Evolutionary conservation across 345 rosid genomes (phyloP), one percentile per base, ranked within the genome.

Genomic region (Microthlaspi erraticum): DNA sequence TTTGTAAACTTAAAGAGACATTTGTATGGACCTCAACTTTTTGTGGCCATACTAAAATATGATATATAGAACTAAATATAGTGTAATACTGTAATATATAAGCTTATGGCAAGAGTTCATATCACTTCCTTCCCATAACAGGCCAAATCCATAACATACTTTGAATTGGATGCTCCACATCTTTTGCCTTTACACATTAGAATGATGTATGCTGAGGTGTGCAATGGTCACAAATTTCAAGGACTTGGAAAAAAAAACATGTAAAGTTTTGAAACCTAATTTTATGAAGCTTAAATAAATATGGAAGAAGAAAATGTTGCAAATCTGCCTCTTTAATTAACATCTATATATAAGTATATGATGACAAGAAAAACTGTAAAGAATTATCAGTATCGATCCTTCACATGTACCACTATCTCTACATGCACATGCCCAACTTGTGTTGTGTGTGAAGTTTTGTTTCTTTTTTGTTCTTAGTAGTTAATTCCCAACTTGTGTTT

Each of bases 401-500:
- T 45, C 64, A 56, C 73, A 26, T 66, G 48, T 4, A 46, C 23
- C 57, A 32, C 44, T 34, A 52, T 5, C 5, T 2, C 6, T 7
- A 31, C 23, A 17, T 26, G 41, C 72, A 67, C 66, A 43, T 26
- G 65, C 6, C 37, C 51, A 42, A 60, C 61, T 66, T 65, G 37
- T 52, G 53, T 66, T 65, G 37, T 52, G 53, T 50, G 51, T 50
- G 46, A 36, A 16, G 48, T 39, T 38, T 68, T 16, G 14, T 61
- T 32, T 32, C 9, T 23, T 10, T 39, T 14, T 65, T 17, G 8
- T 43, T 29, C 8, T 45, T 11, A 12, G 20, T 43, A 44, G 16
- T 14, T 68, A 57, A 8, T 57, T 46, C 37, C 57, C 37, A 20
- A 45, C 54, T 44, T 34, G 65, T 68, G 73, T 45, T 42, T 26